Evolutionary conservation across 2,329 filamentous ascomycete species (phyloP).

Genomic region (Colletotrichum trifolii): DNA sequence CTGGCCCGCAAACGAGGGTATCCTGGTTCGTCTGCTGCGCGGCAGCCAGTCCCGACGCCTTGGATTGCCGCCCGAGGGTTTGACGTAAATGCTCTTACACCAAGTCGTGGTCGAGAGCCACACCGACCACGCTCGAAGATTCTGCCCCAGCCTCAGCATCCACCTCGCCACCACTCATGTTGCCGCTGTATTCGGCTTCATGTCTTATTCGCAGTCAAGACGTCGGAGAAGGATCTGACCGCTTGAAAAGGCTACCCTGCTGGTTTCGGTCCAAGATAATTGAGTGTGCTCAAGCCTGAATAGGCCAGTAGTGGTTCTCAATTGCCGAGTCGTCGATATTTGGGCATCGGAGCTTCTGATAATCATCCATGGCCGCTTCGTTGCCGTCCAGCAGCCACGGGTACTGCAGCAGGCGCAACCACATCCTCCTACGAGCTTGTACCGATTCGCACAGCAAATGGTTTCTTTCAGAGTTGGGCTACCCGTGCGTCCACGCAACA

Average conservation of each 20-base stretch:
- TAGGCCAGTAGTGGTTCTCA: constrained; percentile 35
- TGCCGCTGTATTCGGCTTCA: too few relatives aligned
- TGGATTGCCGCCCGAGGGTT: constrained; percentile 5
- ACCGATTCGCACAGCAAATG: constrained; percentile 34
- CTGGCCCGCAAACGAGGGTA: too few relatives aligned
- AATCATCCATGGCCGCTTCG: constrained; percentile 31
- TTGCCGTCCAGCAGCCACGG: constrained; percentile 28
- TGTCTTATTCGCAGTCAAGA: too few relatives aligned
- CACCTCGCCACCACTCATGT: neutral
- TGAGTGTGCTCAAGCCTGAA: constrained; percentile 35
- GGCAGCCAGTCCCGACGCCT: constrained; percentile 7
- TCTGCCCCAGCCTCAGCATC: neutral
- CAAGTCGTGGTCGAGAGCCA: too few relatives aligned
- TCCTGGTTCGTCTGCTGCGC: constrained; percentile 19
- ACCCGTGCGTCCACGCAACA: constrained; percentile 28
- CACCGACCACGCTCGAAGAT: too few relatives aligned
- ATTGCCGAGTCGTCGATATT: constrained; percentile 29
- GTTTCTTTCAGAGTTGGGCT: constrained; percentile 38
- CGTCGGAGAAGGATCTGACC: too few relatives aligned
- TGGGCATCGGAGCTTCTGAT: constrained; percentile 11
- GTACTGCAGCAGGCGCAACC: constrained; percentile 38
- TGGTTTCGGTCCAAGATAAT: constrained; percentile 29
- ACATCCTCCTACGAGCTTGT: constrained; percentile 36
- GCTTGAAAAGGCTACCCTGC: too few relatives aligned
- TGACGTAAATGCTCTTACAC: too few relatives aligned